A percentile compares a stretch with the other conserved stretches of the same genome.
Conservation (phyloP, 805 yeast species). For the Tetrapisispora iriomotensis region DNA sequence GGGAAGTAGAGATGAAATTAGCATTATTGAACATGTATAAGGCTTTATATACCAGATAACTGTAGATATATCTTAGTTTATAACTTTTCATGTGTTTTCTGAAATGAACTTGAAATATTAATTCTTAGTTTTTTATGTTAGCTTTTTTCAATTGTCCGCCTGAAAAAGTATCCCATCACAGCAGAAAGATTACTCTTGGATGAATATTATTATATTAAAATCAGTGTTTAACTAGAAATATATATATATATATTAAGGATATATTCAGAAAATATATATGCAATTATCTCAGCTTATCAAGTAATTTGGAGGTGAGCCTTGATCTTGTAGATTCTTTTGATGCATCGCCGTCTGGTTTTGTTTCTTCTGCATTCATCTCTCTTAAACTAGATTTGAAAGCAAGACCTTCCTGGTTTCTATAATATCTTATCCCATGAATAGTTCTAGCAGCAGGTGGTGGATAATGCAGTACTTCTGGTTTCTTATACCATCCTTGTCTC, state of each 20-base stretch:
- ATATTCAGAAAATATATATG: too few species aligned
- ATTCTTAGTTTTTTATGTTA: too few species aligned
- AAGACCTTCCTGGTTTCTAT: constrained; percentile 26
- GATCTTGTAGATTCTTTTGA: constrained; percentile 12
- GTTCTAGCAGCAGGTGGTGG: constrained; percentile 17
- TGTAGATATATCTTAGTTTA: too few species aligned
- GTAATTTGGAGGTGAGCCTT: constrained; percentile 17
- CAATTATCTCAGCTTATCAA: constrained; percentile 17
- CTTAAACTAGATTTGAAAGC: constrained; percentile 26
- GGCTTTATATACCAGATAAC: too few species aligned
- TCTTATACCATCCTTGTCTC: constrained; percentile 30
- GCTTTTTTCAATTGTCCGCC: too few species aligned
- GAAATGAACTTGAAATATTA: too few species aligned
- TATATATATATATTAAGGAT: too few species aligned
- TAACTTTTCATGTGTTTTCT: too few species aligned
- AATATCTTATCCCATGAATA: constrained; percentile 9
- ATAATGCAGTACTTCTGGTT: constrained; percentile 28
- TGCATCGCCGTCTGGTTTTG: constrained; percentile 1
- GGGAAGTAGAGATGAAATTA: constrained; percentile 19
- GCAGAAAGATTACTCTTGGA: too few species aligned
- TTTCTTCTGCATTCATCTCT: constrained; percentile 10
- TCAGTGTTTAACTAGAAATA: too few species aligned
- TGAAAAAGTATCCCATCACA: too few species aligned
- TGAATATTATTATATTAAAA: too few species aligned
- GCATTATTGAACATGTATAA: constrained; percentile 9